Evolutionary conservation across 2,329 filamentous ascomycete species (phyloP).

Genomic region (Xylariaceae sp.): DNA sequence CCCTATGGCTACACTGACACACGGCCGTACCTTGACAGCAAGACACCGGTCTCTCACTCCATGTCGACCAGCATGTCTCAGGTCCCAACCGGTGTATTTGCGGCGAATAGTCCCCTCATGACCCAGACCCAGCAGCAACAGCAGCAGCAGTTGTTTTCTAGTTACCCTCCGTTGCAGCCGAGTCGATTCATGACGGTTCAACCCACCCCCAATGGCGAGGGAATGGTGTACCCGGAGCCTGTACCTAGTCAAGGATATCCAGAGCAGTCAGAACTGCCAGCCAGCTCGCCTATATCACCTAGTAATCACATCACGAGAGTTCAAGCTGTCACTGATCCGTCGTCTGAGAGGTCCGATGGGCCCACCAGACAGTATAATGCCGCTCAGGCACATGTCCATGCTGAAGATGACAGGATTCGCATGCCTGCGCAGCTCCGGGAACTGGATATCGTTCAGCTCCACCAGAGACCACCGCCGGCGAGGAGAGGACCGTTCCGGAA

Average conservation of each 20-base stretch:
- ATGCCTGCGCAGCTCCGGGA: slow-evolving; percentile 20
- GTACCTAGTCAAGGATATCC: slow-evolving; percentile 27
- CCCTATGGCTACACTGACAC: slow-evolving; percentile 24
- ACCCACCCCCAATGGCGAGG: slow-evolving; percentile 34
- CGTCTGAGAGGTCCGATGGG: slow-evolving; percentile 13
- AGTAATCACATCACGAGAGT: slow-evolving; percentile 22
- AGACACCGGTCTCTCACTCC: slow-evolving; percentile 21
- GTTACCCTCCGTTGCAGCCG: slow-evolving; percentile 37
- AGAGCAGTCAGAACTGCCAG: slow-evolving; percentile 22
- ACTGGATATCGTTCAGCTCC: slow-evolving; percentile 34
- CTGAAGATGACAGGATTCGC: slow-evolving; percentile 21
- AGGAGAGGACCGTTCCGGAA: slow-evolving; percentile 52
- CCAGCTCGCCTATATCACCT: slow-evolving; percentile 20
- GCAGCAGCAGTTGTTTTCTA: slow-evolving; percentile 29
- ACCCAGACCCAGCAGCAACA: slow-evolving; percentile 1
- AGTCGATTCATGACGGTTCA: slow-evolving; percentile 28
- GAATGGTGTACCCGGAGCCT: slow-evolving; percentile 37
- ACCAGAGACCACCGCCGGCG: slow-evolving; percentile 35
- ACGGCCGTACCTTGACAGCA: slow-evolving; percentile 26
- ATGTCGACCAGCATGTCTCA: slow-evolving; percentile 27
- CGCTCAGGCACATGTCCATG: slow-evolving; percentile 12
- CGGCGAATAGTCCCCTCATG: slow-evolving; percentile 29
- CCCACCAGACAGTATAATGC: slow-evolving; percentile 19
- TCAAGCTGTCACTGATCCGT: slow-evolving; percentile 17
- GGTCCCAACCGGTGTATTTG: slow-evolving; percentile 28